Evolutionary conservation across 495 filamentous ascomycete genomes (phyloP).

Genomic region (Penicillium manginii): DNA sequence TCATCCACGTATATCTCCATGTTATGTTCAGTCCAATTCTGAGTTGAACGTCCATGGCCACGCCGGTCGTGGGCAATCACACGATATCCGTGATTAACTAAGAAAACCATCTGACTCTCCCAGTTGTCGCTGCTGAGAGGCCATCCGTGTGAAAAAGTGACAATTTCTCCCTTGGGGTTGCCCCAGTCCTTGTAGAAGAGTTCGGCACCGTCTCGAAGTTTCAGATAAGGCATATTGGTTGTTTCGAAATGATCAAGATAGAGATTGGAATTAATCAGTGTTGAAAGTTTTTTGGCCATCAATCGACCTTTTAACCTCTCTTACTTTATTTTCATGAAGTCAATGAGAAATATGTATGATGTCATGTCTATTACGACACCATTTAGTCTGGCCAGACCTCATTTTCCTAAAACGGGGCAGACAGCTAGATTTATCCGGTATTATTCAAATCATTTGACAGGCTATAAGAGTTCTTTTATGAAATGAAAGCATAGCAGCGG

Average conservation of each 20-base stretch:
- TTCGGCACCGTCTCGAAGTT: conserved; percentile 36
- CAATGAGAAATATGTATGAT: no score
- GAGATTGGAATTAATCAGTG: no score
- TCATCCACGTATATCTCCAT: conserved; percentile 45
- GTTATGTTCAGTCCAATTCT: conserved; percentile 46
- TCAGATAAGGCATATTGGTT: conserved; percentile 29
- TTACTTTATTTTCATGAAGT: no score
- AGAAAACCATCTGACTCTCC: conserved; percentile 46
- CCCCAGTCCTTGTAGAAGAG: conserved; percentile 50
- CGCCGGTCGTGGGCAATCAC: conserved; percentile 47
- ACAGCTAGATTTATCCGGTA: no score
- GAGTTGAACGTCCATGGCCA: conserved; percentile 45
- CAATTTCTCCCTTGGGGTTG: conserved; percentile 27
- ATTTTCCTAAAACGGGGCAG: neutral
- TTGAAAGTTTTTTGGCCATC: no score
- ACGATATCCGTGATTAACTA: conserved; percentile 41
- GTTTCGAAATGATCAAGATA: no score
- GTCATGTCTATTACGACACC: neutral
- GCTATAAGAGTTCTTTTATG: no score
- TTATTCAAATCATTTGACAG: no score
- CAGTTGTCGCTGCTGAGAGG: conserved; percentile 46
- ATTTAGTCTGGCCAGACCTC: neutral
- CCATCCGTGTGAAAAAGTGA: conserved; percentile 47
- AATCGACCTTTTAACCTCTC: no score
- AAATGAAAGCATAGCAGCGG: neutral